A percentile compares a stretch with the other conserved stretches of the same genome.
phyloP scores from a whole-genome alignment of 2,329 filamentous ascomycete species.

The Penicillium sp. region DNA sequence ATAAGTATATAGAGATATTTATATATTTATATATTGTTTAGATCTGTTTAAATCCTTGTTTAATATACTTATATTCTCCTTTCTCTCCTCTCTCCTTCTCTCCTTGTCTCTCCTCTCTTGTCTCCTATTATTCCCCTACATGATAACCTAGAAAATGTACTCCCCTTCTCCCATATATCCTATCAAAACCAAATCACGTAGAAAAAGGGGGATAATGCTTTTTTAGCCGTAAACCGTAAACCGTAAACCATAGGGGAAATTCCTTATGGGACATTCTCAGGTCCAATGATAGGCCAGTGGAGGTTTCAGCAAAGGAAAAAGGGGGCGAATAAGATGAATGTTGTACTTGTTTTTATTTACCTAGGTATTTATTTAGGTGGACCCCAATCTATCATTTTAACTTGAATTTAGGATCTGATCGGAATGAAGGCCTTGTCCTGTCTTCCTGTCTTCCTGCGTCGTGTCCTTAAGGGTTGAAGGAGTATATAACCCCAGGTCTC shows the following conservation, averaged over 20 bases:
- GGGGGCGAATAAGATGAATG: conserved; percentile 3
- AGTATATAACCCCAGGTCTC: background rate
- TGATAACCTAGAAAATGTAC: too few species aligned
- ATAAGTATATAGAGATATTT: too few species aligned
- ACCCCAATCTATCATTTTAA: background rate
- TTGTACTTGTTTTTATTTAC: too few species aligned
- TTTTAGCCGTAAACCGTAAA: background rate
- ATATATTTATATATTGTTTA: too few species aligned
- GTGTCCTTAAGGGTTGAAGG: background rate
- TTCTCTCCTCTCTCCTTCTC: background rate
- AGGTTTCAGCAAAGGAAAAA: conserved; percentile 1
- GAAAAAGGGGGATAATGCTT: background rate
- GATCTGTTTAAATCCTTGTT: too few species aligned
- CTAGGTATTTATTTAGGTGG: too few species aligned
- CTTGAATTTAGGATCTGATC: background rate
- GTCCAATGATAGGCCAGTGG: conserved; percentile 2
- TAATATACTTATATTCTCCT: too few species aligned
- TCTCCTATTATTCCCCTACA: too few species aligned
- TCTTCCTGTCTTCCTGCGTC: background rate
- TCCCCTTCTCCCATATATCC: background rate
- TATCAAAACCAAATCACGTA: background rate
- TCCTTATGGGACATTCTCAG: background rate
- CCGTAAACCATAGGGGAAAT: background rate
- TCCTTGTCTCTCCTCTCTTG: too few species aligned
- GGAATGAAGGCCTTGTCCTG: background rate